Base-by-base conservation (phyloP, 2,329 filamentous ascomycete genomes). In the Ceratocystis cacaofunesta region DNA sequence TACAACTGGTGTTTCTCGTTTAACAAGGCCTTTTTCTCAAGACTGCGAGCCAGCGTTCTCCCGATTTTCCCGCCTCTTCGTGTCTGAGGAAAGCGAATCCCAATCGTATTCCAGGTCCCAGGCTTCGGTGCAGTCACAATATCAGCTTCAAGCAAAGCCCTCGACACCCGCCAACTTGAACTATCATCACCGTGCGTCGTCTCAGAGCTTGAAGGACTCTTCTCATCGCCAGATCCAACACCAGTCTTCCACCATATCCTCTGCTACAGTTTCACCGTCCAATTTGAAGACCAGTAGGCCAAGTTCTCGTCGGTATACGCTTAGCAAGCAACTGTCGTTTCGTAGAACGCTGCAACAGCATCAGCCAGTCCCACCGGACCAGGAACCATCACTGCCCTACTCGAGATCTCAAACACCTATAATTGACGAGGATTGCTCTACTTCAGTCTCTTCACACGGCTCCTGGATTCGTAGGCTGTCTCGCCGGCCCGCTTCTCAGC, bases 391-490 rank as follows among this genome's bases (percentile, higher is more conserved):
- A 69, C 72, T 36, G 71, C 60, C 60, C 1, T 61, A 62, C 50
- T 67, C 66, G 5, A 58, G 66, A 44, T 67, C 66, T 5, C 66
- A 67, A 22, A 67, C 66, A 5, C 66, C 63, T 4, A 63, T 30
- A 19, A 74, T 75, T 61, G 72, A 73, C 12, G 81, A 84, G 67
- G 75, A 74, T 69, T 72, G 75, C 48, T 77, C 82, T 69, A 81
- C 85, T 70, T 86, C 84, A 2, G 70, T 80, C 43, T 85, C 84
- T 17, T 86, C 83, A 2, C 63, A 55, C 60, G 78, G 82, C 65
- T 89, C 87, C 32, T 92, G 88, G 88, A 84, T 90, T 69, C 83
- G 84, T 70, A 83, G 87, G 62, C 76, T 91, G 48, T 89, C 88
- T 28, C 78, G 83, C 57, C 82, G 86, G 28, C 86, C 86, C 22